phyloP scores from a whole-genome alignment of 164 flowering plant species.

The Sextonia rubra region DNA sequence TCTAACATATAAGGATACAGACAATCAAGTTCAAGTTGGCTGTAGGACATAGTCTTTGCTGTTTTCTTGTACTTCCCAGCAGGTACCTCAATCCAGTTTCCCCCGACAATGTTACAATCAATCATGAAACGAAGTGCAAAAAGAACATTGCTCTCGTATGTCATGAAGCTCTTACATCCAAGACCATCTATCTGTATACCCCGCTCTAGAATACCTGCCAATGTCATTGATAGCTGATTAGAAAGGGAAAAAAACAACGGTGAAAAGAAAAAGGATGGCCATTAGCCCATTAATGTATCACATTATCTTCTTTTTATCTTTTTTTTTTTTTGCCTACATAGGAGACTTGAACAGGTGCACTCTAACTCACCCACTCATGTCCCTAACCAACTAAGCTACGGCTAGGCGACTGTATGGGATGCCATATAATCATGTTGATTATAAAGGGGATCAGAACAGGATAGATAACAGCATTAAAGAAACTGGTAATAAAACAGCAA shows the following conservation, averaged over 20 bases:
- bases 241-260: neutral
- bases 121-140: slow-evolving; percentile 99
- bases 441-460: too few relatives aligned
- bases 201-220: slow-evolving; percentile 82
- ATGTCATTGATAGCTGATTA: neutral
- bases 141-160: slow-evolving; percentile 95
- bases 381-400: too few relatives aligned
- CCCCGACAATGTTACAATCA: slow-evolving; percentile 91
- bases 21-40: slow-evolving; percentile 93
- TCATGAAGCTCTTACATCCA: slow-evolving; percentile 73
- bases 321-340: too few relatives aligned
- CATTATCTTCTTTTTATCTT: too few relatives aligned
- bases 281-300: too few relatives aligned
- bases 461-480: too few relatives aligned
- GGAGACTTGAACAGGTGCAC: too few relatives aligned
- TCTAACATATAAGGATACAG: slow-evolving; percentile 64
- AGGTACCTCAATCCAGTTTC: slow-evolving; percentile 94
- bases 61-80: slow-evolving; percentile 66
- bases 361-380: too few relatives aligned
- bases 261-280: neutral
- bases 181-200: slow-evolving; percentile 94
- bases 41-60: slow-evolving; percentile 46
- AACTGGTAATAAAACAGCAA: too few relatives aligned
- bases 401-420: too few relatives aligned
- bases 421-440: too few relatives aligned